A percentile compares a stretch with the other conserved stretches of the same genome.
These are phyloP conservation scores for Pogostemon cablin DNA, from an alignment of 257 asterid genomes.

Conservation along the genomic window DNA sequence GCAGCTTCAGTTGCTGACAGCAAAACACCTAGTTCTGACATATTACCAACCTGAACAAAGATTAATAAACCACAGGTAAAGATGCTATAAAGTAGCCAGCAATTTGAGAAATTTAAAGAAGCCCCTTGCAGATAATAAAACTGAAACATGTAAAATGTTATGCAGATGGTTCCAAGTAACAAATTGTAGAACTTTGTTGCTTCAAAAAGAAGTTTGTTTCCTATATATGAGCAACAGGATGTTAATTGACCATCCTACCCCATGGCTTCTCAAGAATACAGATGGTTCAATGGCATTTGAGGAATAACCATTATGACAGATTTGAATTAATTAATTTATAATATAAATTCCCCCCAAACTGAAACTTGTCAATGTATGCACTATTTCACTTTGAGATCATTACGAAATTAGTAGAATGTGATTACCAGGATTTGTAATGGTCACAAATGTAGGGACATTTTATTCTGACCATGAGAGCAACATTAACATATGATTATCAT, in stretches of 20 bases:
- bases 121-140: too few relatives aligned
- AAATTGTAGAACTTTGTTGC: neutral
- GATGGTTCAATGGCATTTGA: neutral
- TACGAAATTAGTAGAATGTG: too few relatives aligned
- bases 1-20: constrained; percentile 94
- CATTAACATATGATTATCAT: too few relatives aligned
- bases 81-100: neutral
- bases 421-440: too few relatives aligned
- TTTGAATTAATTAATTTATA: neutral
- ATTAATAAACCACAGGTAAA: neutral
- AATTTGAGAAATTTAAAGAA: neutral
- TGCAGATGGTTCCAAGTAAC: neutral
- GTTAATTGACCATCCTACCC: too few relatives aligned
- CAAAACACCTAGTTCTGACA: constrained; percentile 78
- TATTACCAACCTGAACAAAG: constrained; percentile 71
- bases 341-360: neutral
- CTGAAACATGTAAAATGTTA: too few relatives aligned
- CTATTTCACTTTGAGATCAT: too few relatives aligned
- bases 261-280: neutral
- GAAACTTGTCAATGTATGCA: neutral
- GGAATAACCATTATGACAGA: neutral
- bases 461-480: too few relatives aligned
- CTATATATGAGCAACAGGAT: too few relatives aligned
- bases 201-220: neutral
- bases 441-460: too few relatives aligned